A percentile compares a stretch with the other conserved stretches of the same genome.
Evolutionary conservation across 2,329 filamentous ascomycete genomes (phyloP).

Genomic region (Waltergamsia citrina): DNA sequence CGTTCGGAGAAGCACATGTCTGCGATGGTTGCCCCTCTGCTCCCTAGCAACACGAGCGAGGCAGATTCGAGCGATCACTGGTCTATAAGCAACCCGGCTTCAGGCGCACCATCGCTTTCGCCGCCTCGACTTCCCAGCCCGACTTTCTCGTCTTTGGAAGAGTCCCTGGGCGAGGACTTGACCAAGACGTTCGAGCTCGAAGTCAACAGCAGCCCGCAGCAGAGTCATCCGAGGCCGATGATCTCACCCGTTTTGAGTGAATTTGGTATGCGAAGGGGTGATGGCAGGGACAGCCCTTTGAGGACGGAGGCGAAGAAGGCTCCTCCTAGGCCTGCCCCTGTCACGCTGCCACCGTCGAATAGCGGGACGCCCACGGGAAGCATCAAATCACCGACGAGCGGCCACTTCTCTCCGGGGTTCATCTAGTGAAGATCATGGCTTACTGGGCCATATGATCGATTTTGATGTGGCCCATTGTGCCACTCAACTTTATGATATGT

Average conservation of each 20-base stretch:
- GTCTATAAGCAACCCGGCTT: slow-evolving; percentile 1
- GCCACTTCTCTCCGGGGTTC: slow-evolving; percentile 5
- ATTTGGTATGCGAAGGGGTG: slow-evolving; percentile 10
- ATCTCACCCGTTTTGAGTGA: slow-evolving; percentile 20
- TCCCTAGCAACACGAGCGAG: slow-evolving; percentile 13
- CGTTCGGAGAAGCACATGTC: slow-evolving; percentile 17
- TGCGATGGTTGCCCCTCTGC: slow-evolving; percentile 23
- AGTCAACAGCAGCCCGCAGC: slow-evolving; percentile 1
- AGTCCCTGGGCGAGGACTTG: slow-evolving; percentile 21
- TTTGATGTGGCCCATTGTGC: too few species aligned
- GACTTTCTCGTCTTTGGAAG: slow-evolving; percentile 22
- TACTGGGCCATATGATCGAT: too few species aligned
- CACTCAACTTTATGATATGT: too few species aligned
- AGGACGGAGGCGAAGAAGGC: slow-evolving; percentile 20
- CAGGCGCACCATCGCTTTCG: background rate
- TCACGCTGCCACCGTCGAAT: slow-evolving; percentile 16
- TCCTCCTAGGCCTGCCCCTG: slow-evolving; percentile 19
- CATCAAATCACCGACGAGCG: slow-evolving; percentile 4
- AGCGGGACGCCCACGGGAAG: slow-evolving; percentile 3
- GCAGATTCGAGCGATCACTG: slow-evolving; percentile 1
- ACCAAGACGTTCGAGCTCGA: slow-evolving; percentile 21
- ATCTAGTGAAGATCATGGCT: too few species aligned
- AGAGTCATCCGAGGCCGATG: too few species aligned
- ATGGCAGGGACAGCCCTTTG: slow-evolving; percentile 5
- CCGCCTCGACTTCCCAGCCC: slow-evolving; percentile 24